These are phyloP conservation scores for Tricholoma flavovirens DNA, from an alignment of 768 basidiomycete species.

Conservation along the genomic window DNA sequence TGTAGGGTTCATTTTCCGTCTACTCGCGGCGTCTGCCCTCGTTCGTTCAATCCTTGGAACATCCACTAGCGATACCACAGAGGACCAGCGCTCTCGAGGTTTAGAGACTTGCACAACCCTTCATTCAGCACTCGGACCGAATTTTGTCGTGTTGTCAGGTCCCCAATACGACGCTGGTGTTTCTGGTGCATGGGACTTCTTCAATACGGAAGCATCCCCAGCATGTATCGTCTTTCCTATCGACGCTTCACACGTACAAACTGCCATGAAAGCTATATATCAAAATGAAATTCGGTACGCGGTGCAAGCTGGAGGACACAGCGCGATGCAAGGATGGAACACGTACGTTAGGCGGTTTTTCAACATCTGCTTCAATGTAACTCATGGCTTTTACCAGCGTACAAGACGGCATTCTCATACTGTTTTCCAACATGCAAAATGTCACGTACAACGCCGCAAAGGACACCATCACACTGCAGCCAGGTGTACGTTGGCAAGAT, in stretches of 20 bases:
- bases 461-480: conserved; percentile 25
- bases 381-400: conserved; percentile 22
- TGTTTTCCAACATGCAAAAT: conserved; percentile 32
- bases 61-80: too few relatives aligned
- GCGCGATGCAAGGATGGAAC: conserved; percentile 38
- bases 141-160: too few relatives aligned
- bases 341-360: too few relatives aligned
- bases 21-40: too few relatives aligned
- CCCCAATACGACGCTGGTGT: background rate
- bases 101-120: too few relatives aligned
- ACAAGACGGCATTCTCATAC: conserved; percentile 32
- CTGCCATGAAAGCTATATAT: conserved; percentile 33
- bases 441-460: conserved; percentile 30
- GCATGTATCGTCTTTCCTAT: conserved; percentile 33
- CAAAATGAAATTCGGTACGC: conserved; percentile 29
- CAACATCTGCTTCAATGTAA: background rate
- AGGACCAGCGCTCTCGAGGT: too few relatives aligned
- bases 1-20: too few relatives aligned
- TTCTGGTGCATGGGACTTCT: conserved; percentile 24
- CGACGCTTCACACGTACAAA: conserved; percentile 27
- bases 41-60: too few relatives aligned
- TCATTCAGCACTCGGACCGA: too few relatives aligned
- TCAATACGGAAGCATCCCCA: conserved; percentile 27
- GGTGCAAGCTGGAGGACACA: conserved; percentile 38
- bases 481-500: conserved; percentile 39